phyloP scores from a whole-genome alignment of 352 stramenopile genomes.

The Albugo laibachii region DNA sequence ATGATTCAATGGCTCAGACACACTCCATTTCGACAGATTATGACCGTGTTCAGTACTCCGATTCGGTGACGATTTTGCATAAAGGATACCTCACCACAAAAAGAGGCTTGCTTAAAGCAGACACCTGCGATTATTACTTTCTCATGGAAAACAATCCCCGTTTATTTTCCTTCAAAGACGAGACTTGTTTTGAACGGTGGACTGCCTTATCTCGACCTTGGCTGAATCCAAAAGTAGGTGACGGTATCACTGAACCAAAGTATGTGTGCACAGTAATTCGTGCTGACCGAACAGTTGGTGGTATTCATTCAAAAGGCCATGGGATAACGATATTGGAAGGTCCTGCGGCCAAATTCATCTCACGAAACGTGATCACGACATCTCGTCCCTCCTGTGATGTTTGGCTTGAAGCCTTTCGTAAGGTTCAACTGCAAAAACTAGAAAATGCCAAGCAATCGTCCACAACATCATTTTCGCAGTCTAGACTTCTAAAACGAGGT shows the following conservation, averaged over 20 bases:
- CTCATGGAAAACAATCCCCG: slow-evolving; percentile 14
- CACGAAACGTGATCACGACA: neutral
- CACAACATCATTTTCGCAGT: too few relatives aligned
- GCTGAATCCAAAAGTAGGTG: slow-evolving; percentile 11
- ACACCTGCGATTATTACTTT: slow-evolving; percentile 35
- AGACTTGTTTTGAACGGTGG: slow-evolving; percentile 43
- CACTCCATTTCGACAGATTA: too few relatives aligned
- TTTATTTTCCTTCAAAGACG: slow-evolving; percentile 40
- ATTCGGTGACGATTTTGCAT: too few relatives aligned
- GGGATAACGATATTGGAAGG: slow-evolving; percentile 21
- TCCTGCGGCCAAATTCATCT: neutral
- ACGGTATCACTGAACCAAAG: slow-evolving; percentile 14
- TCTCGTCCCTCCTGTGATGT: neutral
- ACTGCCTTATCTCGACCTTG: slow-evolving; percentile 21
- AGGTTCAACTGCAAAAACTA: too few relatives aligned
- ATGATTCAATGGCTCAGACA: too few relatives aligned
- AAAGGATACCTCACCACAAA: slow-evolving; percentile 7
- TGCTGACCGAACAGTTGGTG: slow-evolving; percentile 12
- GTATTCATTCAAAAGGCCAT: slow-evolving; percentile 13
- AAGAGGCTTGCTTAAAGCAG: slow-evolving; percentile 14
- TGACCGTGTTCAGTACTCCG: too few relatives aligned
- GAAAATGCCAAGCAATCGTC: too few relatives aligned
- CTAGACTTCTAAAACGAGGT: too few relatives aligned
- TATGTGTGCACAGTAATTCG: slow-evolving; percentile 30
- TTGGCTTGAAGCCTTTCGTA: too few relatives aligned